phyloP scores from a whole-genome alignment of 768 basidiomycete species.

The Naganishia vaughanmartiniae region DNA sequence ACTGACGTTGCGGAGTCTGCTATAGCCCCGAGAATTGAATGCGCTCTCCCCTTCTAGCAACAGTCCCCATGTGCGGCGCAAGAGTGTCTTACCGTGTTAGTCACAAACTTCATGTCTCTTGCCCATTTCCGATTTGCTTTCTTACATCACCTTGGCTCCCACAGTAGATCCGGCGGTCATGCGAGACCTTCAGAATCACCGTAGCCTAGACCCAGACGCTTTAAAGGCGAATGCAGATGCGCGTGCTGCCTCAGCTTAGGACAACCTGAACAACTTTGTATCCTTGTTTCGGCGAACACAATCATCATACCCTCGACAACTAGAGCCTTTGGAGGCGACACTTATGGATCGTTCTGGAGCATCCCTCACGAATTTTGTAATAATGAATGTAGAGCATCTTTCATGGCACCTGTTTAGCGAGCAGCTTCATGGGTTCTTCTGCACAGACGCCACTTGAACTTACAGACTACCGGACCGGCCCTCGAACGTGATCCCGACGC shows the following conservation, averaged over 20 bases:
- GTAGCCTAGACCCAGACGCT: slow-evolving; percentile 26
- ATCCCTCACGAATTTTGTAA: slow-evolving; percentile 7
- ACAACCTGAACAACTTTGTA: neutral
- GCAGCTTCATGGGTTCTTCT: neutral
- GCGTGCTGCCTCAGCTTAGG: neutral
- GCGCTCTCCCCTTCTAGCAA: slow-evolving; percentile 39
- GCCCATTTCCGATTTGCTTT: neutral
- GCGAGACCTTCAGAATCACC: slow-evolving; percentile 43
- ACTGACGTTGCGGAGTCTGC: neutral
- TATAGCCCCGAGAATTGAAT: slow-evolving; percentile 33
- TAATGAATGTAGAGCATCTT: neutral
- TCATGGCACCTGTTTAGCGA: neutral
- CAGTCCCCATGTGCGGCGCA: slow-evolving; percentile 83
- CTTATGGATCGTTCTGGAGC: neutral
- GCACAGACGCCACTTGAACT: neutral
- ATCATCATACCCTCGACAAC: slow-evolving; percentile 9
- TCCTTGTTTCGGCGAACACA: neutral
- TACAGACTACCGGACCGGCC: too few species aligned
- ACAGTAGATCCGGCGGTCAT: slow-evolving; percentile 49
- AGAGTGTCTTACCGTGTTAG: slow-evolving; percentile 86
- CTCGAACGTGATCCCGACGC: too few species aligned
- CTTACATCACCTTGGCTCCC: neutral
- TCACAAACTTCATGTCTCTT: slow-evolving; percentile 16
- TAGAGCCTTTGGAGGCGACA: neutral
- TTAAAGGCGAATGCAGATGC: neutral